Base-by-base conservation (phyloP, 257 asterid species). In the Oldenlandia corymbosa region DNA sequence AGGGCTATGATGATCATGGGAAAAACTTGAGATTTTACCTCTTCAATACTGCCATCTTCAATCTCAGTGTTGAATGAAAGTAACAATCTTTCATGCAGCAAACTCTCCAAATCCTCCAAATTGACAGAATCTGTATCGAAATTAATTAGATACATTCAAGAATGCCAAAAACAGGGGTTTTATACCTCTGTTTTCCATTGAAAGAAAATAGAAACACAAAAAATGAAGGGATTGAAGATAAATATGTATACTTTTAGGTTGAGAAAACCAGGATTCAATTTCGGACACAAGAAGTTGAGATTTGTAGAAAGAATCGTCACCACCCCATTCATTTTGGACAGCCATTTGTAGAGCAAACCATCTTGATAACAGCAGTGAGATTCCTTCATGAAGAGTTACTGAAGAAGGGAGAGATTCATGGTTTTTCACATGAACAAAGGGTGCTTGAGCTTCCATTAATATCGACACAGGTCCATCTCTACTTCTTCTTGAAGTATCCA, bases 11-110 rank as follows among this genome's bases (percentile, higher is more conserved):
- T n/a, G n/a, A n/a, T n/a, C n/a, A n/a, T n/a, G n/a, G n/a, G n/a
- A 4, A 34, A 9, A 34, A 34, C 39, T 34, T 34, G 6, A 34
- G 39, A 3, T 34, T 34, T 34, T 34, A 79, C 88, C 83, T 82
- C 77, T 55, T 82, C 88, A 32, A 79, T 79, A 64, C 85, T 82
- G 60, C 85, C 85, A 75, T 82, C 88, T 50, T 82, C 85, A 55
- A 82, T 82, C 68, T 82, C 88, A 27, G 88, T 79, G 75, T 79
- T 79, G 80, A 82, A 82, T 54, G 78, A 69, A 47, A 82, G 85
- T 42, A 82, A 55, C 79, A 81, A 57, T 27, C 75, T 81, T 43
- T 81, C 87, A 64, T 81, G 76, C 64, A 81, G 69, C 73, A 78
- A 64, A 68, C 61, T 76, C 75, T 78, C 84, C 55, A 81, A 61